phyloP scores from a whole-genome alignment of 768 basidiomycete species.

The Paxillus ammoniavirescens region DNA sequence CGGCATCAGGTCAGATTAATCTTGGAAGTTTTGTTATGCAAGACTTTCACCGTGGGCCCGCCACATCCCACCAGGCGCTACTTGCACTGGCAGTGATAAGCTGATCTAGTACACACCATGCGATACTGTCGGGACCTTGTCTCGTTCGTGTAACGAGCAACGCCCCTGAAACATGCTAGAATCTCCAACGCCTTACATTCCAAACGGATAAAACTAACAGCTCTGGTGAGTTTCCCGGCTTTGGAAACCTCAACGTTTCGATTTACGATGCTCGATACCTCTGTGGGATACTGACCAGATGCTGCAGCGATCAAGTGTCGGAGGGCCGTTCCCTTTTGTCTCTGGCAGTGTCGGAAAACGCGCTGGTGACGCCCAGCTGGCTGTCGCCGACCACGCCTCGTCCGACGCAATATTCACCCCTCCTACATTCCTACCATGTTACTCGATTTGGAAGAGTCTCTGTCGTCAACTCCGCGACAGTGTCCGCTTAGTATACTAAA shows the following conservation, averaged over 20 bases:
- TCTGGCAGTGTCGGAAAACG: background rate
- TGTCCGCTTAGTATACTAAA: constrained; percentile 21
- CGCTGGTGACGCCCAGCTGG: background rate
- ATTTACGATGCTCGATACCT: background rate
- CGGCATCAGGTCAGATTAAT: background rate
- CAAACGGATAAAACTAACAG: background rate
- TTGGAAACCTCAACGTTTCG: too few species aligned
- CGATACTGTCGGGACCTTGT: background rate
- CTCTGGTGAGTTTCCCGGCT: too few species aligned
- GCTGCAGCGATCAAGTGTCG: background rate
- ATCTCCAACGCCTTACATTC: background rate
- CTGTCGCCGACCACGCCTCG: background rate
- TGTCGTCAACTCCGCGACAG: constrained; percentile 31
- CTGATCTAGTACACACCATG: background rate
- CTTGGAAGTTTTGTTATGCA: background rate
- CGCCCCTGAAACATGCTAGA: background rate
- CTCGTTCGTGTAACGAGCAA: background rate
- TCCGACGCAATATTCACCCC: background rate
- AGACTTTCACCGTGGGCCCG: background rate
- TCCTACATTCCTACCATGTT: constrained; percentile 10
- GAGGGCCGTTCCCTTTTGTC: background rate
- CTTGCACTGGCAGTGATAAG: background rate
- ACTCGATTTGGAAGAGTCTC: constrained; percentile 29
- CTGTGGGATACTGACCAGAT: background rate
- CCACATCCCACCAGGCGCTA: background rate